Conservation (phyloP, 169 alveolate genomes). For the Babesia ovis region DNA sequence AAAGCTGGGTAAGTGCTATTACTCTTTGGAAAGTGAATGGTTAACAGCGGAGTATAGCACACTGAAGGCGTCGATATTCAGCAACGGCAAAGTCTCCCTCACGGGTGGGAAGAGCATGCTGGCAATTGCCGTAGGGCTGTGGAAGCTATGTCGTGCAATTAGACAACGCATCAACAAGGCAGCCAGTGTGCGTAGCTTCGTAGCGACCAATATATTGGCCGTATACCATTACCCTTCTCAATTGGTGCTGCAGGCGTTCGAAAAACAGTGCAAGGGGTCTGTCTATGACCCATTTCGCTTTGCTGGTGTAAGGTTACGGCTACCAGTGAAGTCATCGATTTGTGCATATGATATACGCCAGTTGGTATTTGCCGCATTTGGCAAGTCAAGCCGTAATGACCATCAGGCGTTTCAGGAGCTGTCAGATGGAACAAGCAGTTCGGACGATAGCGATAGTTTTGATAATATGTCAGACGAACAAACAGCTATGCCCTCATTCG, state of each 20-base stretch:
- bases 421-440: constrained; percentile 1
- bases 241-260: constrained; percentile 68
- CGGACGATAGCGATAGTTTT: constrained; percentile 14
- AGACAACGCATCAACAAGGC: constrained; percentile 64
- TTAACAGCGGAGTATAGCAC: constrained; percentile 43
- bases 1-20: neutral
- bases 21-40: neutral
- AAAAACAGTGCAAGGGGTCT: constrained; percentile 59
- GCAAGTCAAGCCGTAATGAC: neutral
- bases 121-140: constrained; percentile 72
- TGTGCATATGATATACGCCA: constrained; percentile 12
- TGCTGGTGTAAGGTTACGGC: constrained; percentile 53
- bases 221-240: constrained; percentile 69
- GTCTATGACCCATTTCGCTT: constrained; percentile 64
- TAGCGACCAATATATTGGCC: constrained; percentile 71
- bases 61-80: constrained; percentile 74
- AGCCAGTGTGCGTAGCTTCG: constrained; percentile 53
- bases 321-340: constrained; percentile 29
- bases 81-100: constrained; percentile 74
- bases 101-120: constrained; percentile 75
- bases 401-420: neutral
- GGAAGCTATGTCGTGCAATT: constrained; percentile 72
- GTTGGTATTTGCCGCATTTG: neutral
- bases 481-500: neutral
- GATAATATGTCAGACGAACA: neutral